Evolutionary conservation across 106 monocot genomes (phyloP).

Genomic region (Dendrobium officinale): DNA sequence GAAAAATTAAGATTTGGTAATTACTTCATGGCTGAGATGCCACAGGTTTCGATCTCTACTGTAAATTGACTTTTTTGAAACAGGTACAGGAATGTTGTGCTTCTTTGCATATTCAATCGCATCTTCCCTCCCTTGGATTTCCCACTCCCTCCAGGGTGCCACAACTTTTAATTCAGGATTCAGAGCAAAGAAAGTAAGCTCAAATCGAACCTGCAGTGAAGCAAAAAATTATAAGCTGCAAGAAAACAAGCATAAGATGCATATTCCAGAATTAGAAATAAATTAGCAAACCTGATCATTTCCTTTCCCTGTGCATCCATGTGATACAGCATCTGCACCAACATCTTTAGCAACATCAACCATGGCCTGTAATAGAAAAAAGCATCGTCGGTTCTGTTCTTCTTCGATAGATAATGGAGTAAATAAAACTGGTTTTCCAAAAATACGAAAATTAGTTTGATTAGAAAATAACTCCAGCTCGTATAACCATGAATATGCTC

Average conservation of each 20-base stretch:
- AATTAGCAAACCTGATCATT: conserved; percentile 79
- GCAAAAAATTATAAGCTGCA: not conserved
- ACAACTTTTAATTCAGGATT: conserved; percentile 90
- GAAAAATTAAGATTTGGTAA: not conserved
- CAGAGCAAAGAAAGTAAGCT: conserved; percentile 81
- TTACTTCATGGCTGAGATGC: conserved; percentile 99
- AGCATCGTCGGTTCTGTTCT: not conserved
- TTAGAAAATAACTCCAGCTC: not conserved
- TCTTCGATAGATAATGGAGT: not conserved
- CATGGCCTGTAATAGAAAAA: conserved; percentile 57
- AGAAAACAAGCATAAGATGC: not conserved
- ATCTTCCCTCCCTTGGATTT: conserved; percentile 89
- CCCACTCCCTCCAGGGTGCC: conserved; percentile 99
- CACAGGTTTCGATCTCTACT: conserved; percentile 97
- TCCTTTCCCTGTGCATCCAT: conserved; percentile 98
- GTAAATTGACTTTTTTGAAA: conserved; percentile 93
- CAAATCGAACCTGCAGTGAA: conserved; percentile 71
- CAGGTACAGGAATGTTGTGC: conserved; percentile 78
- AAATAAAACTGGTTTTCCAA: not conserved
- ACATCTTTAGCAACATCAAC: conserved; percentile 97
- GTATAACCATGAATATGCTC: not conserved
- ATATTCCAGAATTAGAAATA: not conserved
- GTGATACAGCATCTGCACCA: conserved; percentile 94
- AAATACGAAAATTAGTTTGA: not conserved
- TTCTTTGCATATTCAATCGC: conserved; percentile 97